These are phyloP conservation scores for Ogataea methylovora DNA, from an alignment of 805 yeast species.

Conservation along the genomic window DNA sequence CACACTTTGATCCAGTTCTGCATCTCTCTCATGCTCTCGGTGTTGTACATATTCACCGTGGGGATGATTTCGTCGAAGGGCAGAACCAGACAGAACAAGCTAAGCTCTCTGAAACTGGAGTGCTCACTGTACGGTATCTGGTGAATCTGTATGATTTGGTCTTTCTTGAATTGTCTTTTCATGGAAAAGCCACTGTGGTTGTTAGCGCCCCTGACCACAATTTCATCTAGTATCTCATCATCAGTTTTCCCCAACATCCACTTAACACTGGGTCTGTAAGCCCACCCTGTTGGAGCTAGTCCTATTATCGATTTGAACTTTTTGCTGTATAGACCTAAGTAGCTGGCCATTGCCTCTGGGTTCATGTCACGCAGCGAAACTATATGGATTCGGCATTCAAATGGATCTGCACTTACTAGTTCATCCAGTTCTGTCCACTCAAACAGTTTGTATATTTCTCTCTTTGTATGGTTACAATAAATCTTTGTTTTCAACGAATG, in stretches of 20 bases:
- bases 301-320: conserved; percentile 61
- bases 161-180: conserved; percentile 24
- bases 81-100: conserved; percentile 51
- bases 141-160: conserved; percentile 38
- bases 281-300: conserved; percentile 89
- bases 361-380: conserved; percentile 57
- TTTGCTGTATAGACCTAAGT: conserved; percentile 38
- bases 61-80: conserved; percentile 55
- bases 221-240: conserved; percentile 4
- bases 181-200: conserved; percentile 9
- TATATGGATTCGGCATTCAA: conserved; percentile 55
- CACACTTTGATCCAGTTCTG: conserved; percentile 27
- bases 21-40: neutral
- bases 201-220: conserved; percentile 3
- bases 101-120: conserved; percentile 78
- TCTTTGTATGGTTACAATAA: conserved; percentile 41
- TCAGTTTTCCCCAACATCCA: conserved; percentile 9
- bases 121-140: conserved; percentile 87
- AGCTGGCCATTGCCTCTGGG: conserved; percentile 36
- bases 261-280: conserved; percentile 32
- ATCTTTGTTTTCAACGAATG: conserved; percentile 44
- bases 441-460: conserved; percentile 37
- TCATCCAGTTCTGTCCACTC: conserved; percentile 35
- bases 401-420: conserved; percentile 37
- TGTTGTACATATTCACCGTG: conserved; percentile 52